Base-by-base conservation (phyloP, 208 protist genomes). In the Acanthamoeba healyi region DNA sequence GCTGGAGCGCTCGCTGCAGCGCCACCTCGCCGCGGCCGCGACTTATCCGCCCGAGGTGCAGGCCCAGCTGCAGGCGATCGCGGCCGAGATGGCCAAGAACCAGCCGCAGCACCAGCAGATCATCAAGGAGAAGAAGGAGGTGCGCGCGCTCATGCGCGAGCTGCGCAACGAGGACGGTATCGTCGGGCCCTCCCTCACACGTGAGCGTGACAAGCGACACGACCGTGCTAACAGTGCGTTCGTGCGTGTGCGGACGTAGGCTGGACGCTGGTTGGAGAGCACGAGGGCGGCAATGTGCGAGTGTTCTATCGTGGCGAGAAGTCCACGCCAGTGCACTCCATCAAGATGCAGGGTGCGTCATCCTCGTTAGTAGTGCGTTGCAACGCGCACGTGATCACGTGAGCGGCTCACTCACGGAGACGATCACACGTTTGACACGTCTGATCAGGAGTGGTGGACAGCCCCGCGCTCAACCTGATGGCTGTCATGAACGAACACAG, bases 401-500 rank as follows among this genome's bases (percentile, higher is more conserved):
- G n/a, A n/a, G n/a, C n/a, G n/a, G n/a, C n/a, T n/a, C n/a, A n/a
- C n/a, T n/a, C n/a, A n/a, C n/a, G n/a, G n/a, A n/a, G n/a, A n/a
- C 44, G 12, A 15, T 4, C 44, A 49, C 77, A 24, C 46, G 0
- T 81, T 10, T 46, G 40, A 32, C 22, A 34, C 36, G 38, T 74
- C n/a, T n/a, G n/a, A n/a, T n/a, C 42, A 88, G 79, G 79, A 26
- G 38, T 65, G 17, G 51, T 88, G 19, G 49, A 63, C 29, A 42
- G 46, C 40, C 22, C 79, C 26, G 51, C 51, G 22, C 79, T 88
- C 51, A 88, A 88, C 29, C 10, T 88, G 15, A 65, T 88, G 51
- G 79, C 79, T 17, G 46, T 88, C n/a, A 88, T 88, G 49, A 88
- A 88, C 49, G 79, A 88, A 26, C 79, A 88, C 79, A 26, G 6